Percentiles rank a stretch among this genome's conserved stretches.
Evolutionary conservation across 2,329 filamentous ascomycete genomes (phyloP).

Genomic region (Thelonectria rubi): DNA sequence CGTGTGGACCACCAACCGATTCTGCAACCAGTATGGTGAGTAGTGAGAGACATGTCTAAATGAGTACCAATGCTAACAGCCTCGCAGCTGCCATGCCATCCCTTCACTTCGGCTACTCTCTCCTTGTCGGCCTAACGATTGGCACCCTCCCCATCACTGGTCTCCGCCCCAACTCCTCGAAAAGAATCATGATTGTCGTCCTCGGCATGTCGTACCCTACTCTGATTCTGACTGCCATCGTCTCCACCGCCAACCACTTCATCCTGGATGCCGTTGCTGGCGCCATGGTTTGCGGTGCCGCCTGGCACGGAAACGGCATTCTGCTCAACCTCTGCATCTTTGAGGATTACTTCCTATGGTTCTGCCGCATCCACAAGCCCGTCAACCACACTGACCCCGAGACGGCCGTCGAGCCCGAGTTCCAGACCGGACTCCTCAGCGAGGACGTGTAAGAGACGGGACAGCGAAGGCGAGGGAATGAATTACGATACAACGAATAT

Average conservation of each 20-base stretch:
- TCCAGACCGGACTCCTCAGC: slow-evolving; percentile 37
- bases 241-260: slow-evolving; percentile 78
- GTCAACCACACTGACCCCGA: slow-evolving; percentile 51
- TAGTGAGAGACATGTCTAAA: slow-evolving; percentile 10
- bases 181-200: slow-evolving; percentile 54
- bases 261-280: slow-evolving; percentile 77
- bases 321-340: slow-evolving; percentile 71
- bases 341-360: slow-evolving; percentile 74
- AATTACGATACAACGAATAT: slow-evolving; percentile 22
- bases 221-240: slow-evolving; percentile 72
- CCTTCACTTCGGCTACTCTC: slow-evolving; percentile 78
- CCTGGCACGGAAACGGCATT: slow-evolving; percentile 65
- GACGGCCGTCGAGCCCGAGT: slow-evolving; percentile 48
- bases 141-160: slow-evolving; percentile 70
- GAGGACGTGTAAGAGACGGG: slow-evolving; percentile 35
- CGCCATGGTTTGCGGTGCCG: slow-evolving; percentile 69
- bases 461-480: slow-evolving; percentile 6
- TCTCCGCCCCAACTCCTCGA: slow-evolving; percentile 60
- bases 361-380: slow-evolving; percentile 72
- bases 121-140: slow-evolving; percentile 76
- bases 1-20: slow-evolving; percentile 66
- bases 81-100: slow-evolving; percentile 75
- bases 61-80: slow-evolving; percentile 20
- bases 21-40: slow-evolving; percentile 78
- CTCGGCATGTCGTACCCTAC: slow-evolving; percentile 71